Percentiles rank a stretch among this genome's conserved stretches.
These are phyloP conservation scores for Polymyxa betae DNA, from an alignment of 208 protist species.

Conservation along the genomic window DNA sequence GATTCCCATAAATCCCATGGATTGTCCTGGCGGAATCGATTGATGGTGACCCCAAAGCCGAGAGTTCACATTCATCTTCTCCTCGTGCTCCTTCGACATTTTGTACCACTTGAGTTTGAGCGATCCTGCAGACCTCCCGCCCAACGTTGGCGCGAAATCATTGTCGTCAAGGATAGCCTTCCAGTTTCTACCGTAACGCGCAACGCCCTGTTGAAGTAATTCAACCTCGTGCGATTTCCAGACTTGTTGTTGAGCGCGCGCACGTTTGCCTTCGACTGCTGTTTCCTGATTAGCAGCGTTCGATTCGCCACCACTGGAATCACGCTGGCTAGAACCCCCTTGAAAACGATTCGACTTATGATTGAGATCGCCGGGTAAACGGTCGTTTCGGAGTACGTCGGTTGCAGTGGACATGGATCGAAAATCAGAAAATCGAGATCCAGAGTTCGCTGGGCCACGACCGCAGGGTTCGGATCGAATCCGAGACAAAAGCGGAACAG, in stretches of 20 bases:
- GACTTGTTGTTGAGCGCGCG: constrained; percentile 30
- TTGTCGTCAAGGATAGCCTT: constrained; percentile 45
- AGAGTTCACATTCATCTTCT: constrained; percentile 34
- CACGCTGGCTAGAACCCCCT: background rate
- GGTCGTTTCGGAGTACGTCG: background rate
- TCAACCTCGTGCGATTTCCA: constrained; percentile 50
- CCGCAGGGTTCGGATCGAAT: background rate
- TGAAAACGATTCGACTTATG: background rate
- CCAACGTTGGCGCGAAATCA: constrained; percentile 45
- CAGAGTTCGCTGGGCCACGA: background rate
- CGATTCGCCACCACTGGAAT: background rate
- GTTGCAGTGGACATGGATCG: background rate
- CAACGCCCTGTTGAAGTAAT: constrained; percentile 40
- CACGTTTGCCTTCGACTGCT: constrained; percentile 41
- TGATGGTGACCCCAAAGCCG: constrained; percentile 30
- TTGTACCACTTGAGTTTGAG: constrained; percentile 53
- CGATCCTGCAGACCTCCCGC: background rate
- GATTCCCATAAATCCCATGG: constrained; percentile 13
- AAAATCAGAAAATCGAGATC: background rate
- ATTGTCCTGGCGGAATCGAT: background rate
- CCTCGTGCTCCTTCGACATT: constrained; percentile 53
- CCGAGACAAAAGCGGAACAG: background rate
- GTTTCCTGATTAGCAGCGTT: background rate
- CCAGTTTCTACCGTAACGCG: constrained; percentile 30
- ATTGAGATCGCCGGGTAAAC: background rate